Evolutionary conservation across 495 filamentous ascomycete genomes (phyloP), one percentile per base, ranked within the genome.

Genomic region (Lentithecium fluviatile): DNA sequence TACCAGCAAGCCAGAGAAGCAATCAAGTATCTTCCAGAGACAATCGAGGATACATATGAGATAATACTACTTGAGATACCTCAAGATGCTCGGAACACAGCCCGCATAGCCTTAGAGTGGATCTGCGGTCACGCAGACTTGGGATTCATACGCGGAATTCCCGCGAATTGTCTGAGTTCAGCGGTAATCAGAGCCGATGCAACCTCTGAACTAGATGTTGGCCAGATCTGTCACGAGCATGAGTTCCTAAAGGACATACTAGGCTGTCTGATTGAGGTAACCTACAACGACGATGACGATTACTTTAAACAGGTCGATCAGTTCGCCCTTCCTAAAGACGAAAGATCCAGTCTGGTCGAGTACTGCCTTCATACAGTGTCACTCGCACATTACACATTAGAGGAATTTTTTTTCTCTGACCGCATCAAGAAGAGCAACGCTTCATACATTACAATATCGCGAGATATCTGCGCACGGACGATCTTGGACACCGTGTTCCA

Each of bases 11-110:
- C 47, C 45, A 6, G 3, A 12, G 20, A 48, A 13, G 43, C 54
- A 7, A 13, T 57, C 42, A 57, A 7, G 6, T 17, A 48, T 17
- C 19, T 57, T 15, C 54, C 54, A 11, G 25, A 48, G 29, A 57
- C 54, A 6, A n/a, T 57, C 6, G 42, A 57, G 11, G 54, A 57
- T 6, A 57, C 45, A 11, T 57, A 57, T 25, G 45, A 47, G 36
- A 34, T 25, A 49, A 57, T 57, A 19, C 25, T 57, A 6, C 2
- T 49, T 5, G 43, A 47, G 8, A 57, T 57, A 43, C 54, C 42
- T 13, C 13, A 19, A 10, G 45, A 57, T 1, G 54, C 47, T 13
- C 24, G 54, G 45, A 2, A 12, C 20, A 32, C 3, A 4, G 45
- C 24, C 5, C 7, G 26, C 3, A 47, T 6, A 2, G 54, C 43